Conservation (phyloP, 208 protist genomes). For the Leptomonas seymouri region DNA sequence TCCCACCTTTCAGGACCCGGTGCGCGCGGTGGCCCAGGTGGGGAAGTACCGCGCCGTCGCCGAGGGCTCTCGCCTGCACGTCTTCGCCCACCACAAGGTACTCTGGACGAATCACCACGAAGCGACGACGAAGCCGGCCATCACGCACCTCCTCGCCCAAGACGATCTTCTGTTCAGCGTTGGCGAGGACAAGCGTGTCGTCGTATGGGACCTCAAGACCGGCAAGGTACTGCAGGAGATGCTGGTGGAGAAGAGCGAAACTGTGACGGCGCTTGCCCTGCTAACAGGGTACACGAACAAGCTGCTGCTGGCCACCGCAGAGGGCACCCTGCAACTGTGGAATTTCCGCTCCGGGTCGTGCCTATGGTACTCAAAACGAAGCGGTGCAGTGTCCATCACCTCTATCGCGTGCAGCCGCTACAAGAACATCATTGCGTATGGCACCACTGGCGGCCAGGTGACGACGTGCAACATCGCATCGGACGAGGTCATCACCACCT, state of each 20-base stretch:
- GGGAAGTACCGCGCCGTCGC: conserved; percentile 82
- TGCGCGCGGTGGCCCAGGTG: conserved; percentile 75
- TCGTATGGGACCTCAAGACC: conserved; percentile 67
- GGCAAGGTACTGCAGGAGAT: conserved; percentile 70
- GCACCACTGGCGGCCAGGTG: conserved; percentile 70
- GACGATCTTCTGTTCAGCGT: conserved; percentile 85
- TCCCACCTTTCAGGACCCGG: conserved; percentile 56
- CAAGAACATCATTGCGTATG: conserved; percentile 89
- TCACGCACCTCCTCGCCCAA: conserved; percentile 63
- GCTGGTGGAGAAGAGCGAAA: conserved; percentile 60
- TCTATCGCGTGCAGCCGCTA: conserved; percentile 67
- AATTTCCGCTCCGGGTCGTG: conserved; percentile 86
- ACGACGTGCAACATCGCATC: conserved; percentile 67
- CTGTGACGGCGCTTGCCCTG: conserved; percentile 51
- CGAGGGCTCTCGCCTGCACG: conserved; percentile 79
- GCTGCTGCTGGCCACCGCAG: conserved; percentile 74
- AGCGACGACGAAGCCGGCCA: conserved; percentile 47
- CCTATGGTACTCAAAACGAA: conserved; percentile 55
- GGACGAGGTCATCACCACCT: conserved; percentile 73
- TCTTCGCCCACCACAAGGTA: conserved; percentile 79
- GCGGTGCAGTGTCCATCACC: conserved; percentile 42
- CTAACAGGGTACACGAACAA: conserved; percentile 87
- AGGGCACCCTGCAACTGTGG: conserved; percentile 84
- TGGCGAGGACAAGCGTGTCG: conserved; percentile 75
- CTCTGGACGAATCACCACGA: conserved; percentile 72